Conservation (phyloP, 1,139 yeast genomes). For the Eremothecium cymbalariae region DNA sequence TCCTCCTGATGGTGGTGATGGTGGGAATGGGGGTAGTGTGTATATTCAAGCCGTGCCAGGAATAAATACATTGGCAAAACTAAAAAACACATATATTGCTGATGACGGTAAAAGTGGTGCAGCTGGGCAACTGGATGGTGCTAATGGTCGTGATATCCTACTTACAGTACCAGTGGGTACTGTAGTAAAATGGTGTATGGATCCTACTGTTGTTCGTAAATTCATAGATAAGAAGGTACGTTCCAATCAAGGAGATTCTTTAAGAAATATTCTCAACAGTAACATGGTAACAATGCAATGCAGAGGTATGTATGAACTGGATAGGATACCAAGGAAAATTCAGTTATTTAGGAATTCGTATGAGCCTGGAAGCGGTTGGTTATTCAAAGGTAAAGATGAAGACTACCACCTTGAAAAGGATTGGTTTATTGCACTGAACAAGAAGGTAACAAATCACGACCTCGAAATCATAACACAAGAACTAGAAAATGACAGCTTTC, state of each 20-base stretch:
- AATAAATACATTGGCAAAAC: slow-evolving; percentile 58
- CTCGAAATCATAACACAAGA: slow-evolving; percentile 54
- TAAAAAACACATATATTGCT: slow-evolving; percentile 63
- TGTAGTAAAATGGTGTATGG: slow-evolving; percentile 75
- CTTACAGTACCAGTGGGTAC: slow-evolving; percentile 92
- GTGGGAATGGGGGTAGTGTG: slow-evolving; percentile 86
- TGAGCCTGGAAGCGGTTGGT: slow-evolving; percentile 77
- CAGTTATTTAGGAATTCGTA: slow-evolving; percentile 54
- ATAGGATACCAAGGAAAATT: slow-evolving; percentile 35
- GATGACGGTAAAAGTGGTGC: slow-evolving; percentile 65
- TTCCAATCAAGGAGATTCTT: slow-evolving; percentile 8
- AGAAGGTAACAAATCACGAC: slow-evolving; percentile 59
- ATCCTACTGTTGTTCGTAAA: slow-evolving; percentile 44
- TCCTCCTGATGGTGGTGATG: slow-evolving; percentile 98
- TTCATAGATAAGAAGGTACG: slow-evolving; percentile 13
- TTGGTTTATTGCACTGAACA: slow-evolving; percentile 56
- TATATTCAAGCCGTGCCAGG: slow-evolving; percentile 74
- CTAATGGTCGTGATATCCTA: slow-evolving; percentile 66
- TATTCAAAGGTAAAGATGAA: slow-evolving; percentile 66
- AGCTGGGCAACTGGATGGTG: slow-evolving; percentile 74
- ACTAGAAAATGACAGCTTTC: slow-evolving; percentile 56
- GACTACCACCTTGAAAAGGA: slow-evolving; percentile 57
- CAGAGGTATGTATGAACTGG: slow-evolving; percentile 20
- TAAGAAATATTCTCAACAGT: slow-evolving; percentile 18
- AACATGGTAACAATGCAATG: slow-evolving; percentile 21